Percentiles rank a stretch among this genome's conserved stretches.
phyloP scores from a whole-genome alignment of 129 eudicot species.

The Lactuca sativa region DNA sequence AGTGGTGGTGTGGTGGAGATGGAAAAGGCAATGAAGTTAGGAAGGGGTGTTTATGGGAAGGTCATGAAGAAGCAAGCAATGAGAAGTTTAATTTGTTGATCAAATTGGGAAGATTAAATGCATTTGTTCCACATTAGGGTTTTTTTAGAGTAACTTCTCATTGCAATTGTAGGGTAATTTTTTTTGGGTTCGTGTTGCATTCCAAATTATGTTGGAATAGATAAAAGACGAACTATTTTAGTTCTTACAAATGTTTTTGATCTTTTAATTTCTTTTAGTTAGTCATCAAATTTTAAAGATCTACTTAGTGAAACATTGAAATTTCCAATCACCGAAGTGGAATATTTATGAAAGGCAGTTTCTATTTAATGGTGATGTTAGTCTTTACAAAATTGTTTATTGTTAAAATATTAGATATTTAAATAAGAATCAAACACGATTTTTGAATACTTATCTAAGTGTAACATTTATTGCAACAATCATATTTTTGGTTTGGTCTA shows the following conservation, averaged over 20 bases:
- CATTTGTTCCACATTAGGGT: slow-evolving; percentile 19
- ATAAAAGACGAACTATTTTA: not conserved
- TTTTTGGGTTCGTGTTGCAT: slow-evolving; percentile 11
- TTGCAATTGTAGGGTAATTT: slow-evolving; percentile 18
- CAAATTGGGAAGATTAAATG: slow-evolving; percentile 16
- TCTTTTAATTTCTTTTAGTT: not conserved
- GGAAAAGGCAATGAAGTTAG: slow-evolving; percentile 82
- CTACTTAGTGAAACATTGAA: not conserved
- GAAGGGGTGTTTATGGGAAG: slow-evolving; percentile 89
- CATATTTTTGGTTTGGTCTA: too few species aligned
- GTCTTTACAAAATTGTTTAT: too few species aligned
- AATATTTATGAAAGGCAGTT: too few species aligned
- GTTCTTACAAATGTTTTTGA: not conserved
- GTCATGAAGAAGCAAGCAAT: slow-evolving; percentile 82
- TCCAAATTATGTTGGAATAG: slow-evolving; percentile 23
- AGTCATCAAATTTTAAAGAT: not conserved
- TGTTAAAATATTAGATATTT: too few species aligned
- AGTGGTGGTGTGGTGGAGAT: slow-evolving; percentile 64
- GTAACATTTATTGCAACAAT: too few species aligned
- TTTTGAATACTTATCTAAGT: too few species aligned
- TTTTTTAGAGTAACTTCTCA: slow-evolving; percentile 22
- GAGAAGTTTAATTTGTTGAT: slow-evolving; percentile 58
- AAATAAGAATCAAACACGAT: too few species aligned
- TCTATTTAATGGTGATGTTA: too few species aligned
- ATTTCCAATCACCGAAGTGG: too few species aligned